A percentile compares a stretch with the other conserved stretches of the same genome.
These are phyloP conservation scores for Parathielavia appendiculata DNA, from an alignment of 495 filamentous ascomycete species.

Conservation along the genomic window DNA sequence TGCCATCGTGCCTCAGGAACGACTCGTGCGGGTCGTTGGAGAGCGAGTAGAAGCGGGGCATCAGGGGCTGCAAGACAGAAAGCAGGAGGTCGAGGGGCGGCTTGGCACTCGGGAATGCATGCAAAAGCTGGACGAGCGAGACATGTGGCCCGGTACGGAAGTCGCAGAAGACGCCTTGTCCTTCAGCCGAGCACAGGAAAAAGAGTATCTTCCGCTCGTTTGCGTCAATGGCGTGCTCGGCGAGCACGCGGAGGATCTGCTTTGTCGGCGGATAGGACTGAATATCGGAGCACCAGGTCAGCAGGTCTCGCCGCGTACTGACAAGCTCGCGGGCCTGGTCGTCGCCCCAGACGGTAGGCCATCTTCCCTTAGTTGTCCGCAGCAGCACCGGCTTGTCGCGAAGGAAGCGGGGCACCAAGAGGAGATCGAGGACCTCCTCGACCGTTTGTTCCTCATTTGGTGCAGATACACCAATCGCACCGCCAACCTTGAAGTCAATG, in stretches of 20 bases:
- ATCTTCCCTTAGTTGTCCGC: constrained; percentile 73
- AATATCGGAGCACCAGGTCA: constrained; percentile 93
- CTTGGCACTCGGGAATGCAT: constrained; percentile 86
- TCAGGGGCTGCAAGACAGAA: constrained; percentile 74
- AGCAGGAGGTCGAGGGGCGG: constrained; percentile 79
- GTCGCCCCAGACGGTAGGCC: constrained; percentile 98
- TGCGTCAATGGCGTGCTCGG: constrained; percentile 71
- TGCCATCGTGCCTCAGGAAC: constrained; percentile 58
- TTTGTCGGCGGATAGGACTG: constrained; percentile 91
- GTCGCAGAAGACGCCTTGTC: constrained; percentile 91
- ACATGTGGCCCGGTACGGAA: constrained; percentile 85
- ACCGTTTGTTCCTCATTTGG: constrained; percentile 76
- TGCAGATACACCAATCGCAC: constrained; percentile 87
- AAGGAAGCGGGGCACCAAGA: constrained; percentile 69
- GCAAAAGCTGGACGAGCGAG: constrained; percentile 74
- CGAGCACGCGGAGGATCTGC: constrained; percentile 75
- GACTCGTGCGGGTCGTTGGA: constrained; percentile 92
- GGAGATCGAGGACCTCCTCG: constrained; percentile 73
- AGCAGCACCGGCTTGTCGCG: constrained; percentile 76
- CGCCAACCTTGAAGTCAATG: constrained; percentile 93
- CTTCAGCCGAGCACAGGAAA: constrained; percentile 83
- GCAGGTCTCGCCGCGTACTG: constrained; percentile 81
- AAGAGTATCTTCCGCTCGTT: constrained; percentile 83
- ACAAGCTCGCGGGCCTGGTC: constrained; percentile 74
- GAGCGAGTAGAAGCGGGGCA: constrained; percentile 97